Evolutionary conservation across 2,329 filamentous ascomycete genomes (phyloP).

Genomic region (Zalaria obscura): DNA sequence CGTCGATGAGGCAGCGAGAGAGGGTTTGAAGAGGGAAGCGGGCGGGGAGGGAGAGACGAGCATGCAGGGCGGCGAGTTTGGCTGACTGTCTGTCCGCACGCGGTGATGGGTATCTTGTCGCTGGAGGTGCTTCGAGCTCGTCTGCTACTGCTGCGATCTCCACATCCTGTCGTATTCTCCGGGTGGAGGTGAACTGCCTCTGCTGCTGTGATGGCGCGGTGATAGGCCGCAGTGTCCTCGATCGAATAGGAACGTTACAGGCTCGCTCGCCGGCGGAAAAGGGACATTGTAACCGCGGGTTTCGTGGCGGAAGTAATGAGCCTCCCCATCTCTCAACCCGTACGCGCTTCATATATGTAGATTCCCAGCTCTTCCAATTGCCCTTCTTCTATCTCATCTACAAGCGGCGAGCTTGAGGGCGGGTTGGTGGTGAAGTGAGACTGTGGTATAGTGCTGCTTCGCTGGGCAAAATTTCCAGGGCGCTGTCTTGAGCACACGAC

Average conservation of each 20-base stretch:
- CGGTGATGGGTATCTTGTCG: neutral
- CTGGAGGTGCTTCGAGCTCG: neutral
- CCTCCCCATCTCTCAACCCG: slow-evolving; percentile 44
- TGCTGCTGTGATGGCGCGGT: neutral
- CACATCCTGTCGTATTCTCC: neutral
- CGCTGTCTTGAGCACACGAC: neutral
- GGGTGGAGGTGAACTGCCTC: neutral
- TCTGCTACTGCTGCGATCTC: neutral
- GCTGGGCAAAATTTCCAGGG: neutral
- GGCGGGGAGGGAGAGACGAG: slow-evolving; percentile 67
- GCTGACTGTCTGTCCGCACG: slow-evolving; percentile 44
- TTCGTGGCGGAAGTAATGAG: slow-evolving; percentile 41
- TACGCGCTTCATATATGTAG: slow-evolving; percentile 26
- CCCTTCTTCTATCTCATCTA: neutral
- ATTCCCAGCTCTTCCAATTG: neutral
- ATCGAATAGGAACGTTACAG: neutral
- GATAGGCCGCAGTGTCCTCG: neutral
- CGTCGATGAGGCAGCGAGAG: slow-evolving; percentile 71
- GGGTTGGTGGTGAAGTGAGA: neutral
- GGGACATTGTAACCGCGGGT: slow-evolving; percentile 28
- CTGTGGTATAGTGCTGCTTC: neutral
- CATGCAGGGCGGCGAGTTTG: slow-evolving; percentile 85
- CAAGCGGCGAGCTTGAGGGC: neutral
- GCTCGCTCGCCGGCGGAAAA: neutral
- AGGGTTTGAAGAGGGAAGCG: slow-evolving; percentile 77